Percentiles rank a stretch among this genome's conserved stretches.
These are phyloP conservation scores for Exophiala mesophila DNA, from an alignment of 2,329 filamentous ascomycete genomes.

Conservation along the genomic window DNA sequence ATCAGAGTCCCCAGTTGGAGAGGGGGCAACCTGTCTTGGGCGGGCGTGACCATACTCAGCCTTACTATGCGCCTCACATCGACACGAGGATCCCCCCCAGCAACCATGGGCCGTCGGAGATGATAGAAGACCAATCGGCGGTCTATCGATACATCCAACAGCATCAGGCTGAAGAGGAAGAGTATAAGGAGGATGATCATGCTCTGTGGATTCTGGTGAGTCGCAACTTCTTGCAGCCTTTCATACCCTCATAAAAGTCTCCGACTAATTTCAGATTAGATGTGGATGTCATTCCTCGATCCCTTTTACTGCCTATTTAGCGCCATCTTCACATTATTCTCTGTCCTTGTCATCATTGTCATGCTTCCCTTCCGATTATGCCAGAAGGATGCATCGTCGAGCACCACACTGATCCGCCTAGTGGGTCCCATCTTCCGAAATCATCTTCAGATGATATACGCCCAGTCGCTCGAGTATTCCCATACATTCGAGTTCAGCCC, in stretches of 20 bases:
- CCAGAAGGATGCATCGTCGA: slow-evolving; percentile 39
- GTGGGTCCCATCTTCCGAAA: slow-evolving; percentile 23
- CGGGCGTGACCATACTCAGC: slow-evolving; percentile 3
- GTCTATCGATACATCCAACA: slow-evolving; percentile 21
- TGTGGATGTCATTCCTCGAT: slow-evolving; percentile 40
- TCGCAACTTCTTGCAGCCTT: slow-evolving; percentile 1
- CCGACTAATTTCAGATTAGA: slow-evolving; percentile 15
- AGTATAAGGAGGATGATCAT: slow-evolving; percentile 33
- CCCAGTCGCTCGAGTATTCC: slow-evolving; percentile 26
- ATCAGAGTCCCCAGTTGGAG: slow-evolving; percentile 14
- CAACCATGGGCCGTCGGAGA: slow-evolving; percentile 10
- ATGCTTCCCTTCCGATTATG: slow-evolving; percentile 53
- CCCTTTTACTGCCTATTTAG: slow-evolving; percentile 52
- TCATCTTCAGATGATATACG: slow-evolving; percentile 26
- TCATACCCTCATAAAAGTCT: too few relatives aligned
- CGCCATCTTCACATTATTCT: slow-evolving; percentile 50
- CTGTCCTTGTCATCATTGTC: slow-evolving; percentile 47
- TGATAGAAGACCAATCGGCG: slow-evolving; percentile 20
- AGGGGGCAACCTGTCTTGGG: slow-evolving; percentile 10
- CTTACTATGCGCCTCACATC: slow-evolving; percentile 9
- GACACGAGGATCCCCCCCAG: slow-evolving; percentile 4
- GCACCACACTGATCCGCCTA: slow-evolving; percentile 24
- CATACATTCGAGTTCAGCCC: slow-evolving; percentile 33
- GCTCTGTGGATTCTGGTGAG: slow-evolving; percentile 42
- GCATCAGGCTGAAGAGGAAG: slow-evolving; percentile 26